Percentiles rank a stretch among this genome's conserved stretches.
Evolutionary conservation across 1,139 yeast species (phyloP).

Genomic region (Hemisphaericaspora xylanilytica): DNA sequence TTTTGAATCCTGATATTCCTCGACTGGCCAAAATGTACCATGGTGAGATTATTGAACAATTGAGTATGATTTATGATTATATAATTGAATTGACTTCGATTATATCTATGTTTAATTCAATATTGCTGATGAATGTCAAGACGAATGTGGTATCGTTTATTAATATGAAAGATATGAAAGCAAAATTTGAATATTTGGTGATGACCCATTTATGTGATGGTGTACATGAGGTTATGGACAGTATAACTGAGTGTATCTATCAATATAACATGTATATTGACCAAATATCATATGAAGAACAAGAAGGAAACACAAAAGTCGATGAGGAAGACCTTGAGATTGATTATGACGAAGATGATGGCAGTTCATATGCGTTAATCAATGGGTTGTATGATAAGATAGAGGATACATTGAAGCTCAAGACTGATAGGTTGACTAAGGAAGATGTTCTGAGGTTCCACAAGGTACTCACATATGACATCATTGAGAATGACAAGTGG

Average conservation of each 20-base stretch:
- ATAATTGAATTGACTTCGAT: slow-evolving; percentile 10
- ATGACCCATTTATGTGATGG: slow-evolving; percentile 5
- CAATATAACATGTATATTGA: slow-evolving; percentile 15
- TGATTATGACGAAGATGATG: slow-evolving; percentile 2
- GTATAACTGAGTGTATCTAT: slow-evolving; percentile 13
- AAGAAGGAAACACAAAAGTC: neutral
- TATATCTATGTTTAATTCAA: slow-evolving; percentile 10
- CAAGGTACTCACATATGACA: slow-evolving; percentile 8
- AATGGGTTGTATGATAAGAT: slow-evolving; percentile 10
- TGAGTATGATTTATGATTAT: slow-evolving; percentile 9
- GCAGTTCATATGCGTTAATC: slow-evolving; percentile 7
- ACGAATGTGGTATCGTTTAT: slow-evolving; percentile 7
- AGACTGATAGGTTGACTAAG: slow-evolving; percentile 10
- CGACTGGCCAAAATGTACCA: slow-evolving; percentile 4
- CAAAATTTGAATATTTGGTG: slow-evolving; percentile 10
- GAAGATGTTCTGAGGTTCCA: slow-evolving; percentile 12
- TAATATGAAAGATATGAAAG: slow-evolving; percentile 9
- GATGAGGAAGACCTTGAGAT: neutral
- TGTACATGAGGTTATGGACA: slow-evolving; percentile 12
- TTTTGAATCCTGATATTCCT: slow-evolving; percentile 14
- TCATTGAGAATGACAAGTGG: slow-evolving; percentile 12
- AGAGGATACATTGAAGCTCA: slow-evolving; percentile 11
- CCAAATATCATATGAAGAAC: slow-evolving; percentile 1
- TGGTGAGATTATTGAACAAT: slow-evolving; percentile 7
- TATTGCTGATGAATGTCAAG: slow-evolving; percentile 7